Evolutionary conservation across 148 eudicot genomes (phyloP).

Genomic region (Chenopodium album): DNA sequence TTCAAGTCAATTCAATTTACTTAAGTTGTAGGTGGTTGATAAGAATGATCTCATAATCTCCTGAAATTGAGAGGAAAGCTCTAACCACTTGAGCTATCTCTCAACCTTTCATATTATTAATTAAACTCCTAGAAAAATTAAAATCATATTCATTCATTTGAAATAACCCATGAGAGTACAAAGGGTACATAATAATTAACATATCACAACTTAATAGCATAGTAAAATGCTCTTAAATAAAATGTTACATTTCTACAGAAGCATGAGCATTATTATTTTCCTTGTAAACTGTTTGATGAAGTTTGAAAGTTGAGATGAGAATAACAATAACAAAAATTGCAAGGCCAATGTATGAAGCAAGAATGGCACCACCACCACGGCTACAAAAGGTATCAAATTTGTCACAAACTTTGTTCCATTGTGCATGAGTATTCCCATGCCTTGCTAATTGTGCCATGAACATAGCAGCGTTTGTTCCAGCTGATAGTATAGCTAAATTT

Average conservation of each 20-base stretch:
- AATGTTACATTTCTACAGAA: conserved; percentile 7
- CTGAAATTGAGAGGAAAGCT: no score
- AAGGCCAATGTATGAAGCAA: conserved; percentile 56
- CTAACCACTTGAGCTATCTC: no score
- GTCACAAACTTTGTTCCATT: conserved; percentile 81
- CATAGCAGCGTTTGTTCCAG: conserved; percentile 51
- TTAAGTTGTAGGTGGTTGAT: no score
- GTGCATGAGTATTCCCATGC: conserved; percentile 66
- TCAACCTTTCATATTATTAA: no score
- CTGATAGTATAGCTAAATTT: conserved; percentile 47
- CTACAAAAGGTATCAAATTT: conserved; percentile 55
- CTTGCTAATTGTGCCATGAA: conserved; percentile 79
- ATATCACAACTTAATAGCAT: not conserved
- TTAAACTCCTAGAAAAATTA: no score
- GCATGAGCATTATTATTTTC: conserved; percentile 1
- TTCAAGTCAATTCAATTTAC: no score
- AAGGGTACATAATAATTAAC: not conserved
- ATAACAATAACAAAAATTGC: conserved; percentile 18
- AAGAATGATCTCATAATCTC: no score
- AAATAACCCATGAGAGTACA: not conserved
- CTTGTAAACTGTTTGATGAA: conserved; percentile 2
- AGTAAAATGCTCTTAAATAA: not conserved
- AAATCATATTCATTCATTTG: not conserved
- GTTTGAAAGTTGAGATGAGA: conserved; percentile 20
- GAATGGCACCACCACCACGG: conserved; percentile 54